Base-by-base conservation (phyloP, 768 basidiomycete species). In the Boletus subcaerulescens region DNA sequence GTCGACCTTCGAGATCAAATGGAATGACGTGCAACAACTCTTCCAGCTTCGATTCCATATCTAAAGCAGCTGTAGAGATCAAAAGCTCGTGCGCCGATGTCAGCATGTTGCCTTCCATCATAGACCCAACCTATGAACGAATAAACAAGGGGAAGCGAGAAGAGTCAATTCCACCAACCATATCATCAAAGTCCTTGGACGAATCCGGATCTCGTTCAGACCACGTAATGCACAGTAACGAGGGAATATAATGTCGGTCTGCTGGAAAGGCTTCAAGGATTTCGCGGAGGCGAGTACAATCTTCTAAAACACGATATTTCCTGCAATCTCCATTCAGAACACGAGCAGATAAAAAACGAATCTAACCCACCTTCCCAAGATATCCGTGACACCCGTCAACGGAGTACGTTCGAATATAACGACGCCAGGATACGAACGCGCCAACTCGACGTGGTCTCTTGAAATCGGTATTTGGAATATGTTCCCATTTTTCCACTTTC, bases 391-490 rank as follows among this genome's bases (percentile, higher is more conserved):
- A n/a, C 76, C 82, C 43, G 80, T 81, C 42, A 87, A 52, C 0
- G 89, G 85, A 2, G 86, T 86, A 45, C 84, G 82, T 65, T 92
- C 89, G 52, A 92, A 87, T n/a, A 90, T 70, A 53, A 91, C 77
- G 22, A 90, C 55, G 0, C 88, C 89, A 18, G 89, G 89, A 36
- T 75, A 82, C 12, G 32, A 57, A 18, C 8, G 43, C 3, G 20
- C 43, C 41, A 36, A 18, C 7, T 75, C 74, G 7, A n/a, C 36
- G 32, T 41, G 45, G 12, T 49, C 45, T n/a, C 46, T 44, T 7
- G 64, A 51, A 32, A 65, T 9, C 0, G 86, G 84, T 45, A 90
- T 84, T 15, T 83, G 78, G 65, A 88, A 88, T 5, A 86, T 71
- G 7, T 66, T 67, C 55, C 85, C 86, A 15, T 77, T 76, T 6